phyloP scores from a whole-genome alignment of 371 early-diverging fungal genomes.

The Mucor sp. region DNA sequence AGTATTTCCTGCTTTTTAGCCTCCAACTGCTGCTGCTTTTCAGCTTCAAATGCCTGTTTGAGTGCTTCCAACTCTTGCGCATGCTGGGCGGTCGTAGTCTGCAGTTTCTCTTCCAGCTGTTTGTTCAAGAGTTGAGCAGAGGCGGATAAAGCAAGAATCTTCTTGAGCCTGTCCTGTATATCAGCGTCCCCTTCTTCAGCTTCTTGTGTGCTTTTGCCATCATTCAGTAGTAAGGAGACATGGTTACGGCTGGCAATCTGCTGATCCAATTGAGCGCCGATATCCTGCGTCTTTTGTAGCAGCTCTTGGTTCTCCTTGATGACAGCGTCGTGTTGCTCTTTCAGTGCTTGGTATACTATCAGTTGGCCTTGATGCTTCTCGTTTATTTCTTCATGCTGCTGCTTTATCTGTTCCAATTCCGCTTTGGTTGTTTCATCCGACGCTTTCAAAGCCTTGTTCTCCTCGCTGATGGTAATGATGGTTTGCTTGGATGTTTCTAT shows the following conservation, averaged over 20 bases:
- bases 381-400: background rate
- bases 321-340: background rate
- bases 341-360: background rate
- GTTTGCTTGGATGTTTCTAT: slow-evolving; percentile 12
- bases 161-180: slow-evolving; percentile 1
- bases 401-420: background rate
- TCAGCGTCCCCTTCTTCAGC: background rate
- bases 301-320: background rate
- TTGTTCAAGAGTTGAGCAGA: background rate
- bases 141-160: background rate
- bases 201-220: background rate
- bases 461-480: background rate
- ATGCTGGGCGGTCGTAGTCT: background rate
- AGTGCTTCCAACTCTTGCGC: background rate
- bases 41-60: background rate
- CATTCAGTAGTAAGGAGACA: background rate
- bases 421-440: background rate
- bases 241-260: background rate
- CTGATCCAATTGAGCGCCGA: background rate
- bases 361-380: background rate
- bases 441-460: slow-evolving; percentile 6
- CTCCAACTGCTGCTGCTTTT: background rate
- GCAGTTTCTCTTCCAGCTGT: background rate
- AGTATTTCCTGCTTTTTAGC: background rate
- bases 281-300: background rate